Evolutionary conservation across 2,329 filamentous ascomycete genomes (phyloP).

Genomic region (Fusarium compactum): DNA sequence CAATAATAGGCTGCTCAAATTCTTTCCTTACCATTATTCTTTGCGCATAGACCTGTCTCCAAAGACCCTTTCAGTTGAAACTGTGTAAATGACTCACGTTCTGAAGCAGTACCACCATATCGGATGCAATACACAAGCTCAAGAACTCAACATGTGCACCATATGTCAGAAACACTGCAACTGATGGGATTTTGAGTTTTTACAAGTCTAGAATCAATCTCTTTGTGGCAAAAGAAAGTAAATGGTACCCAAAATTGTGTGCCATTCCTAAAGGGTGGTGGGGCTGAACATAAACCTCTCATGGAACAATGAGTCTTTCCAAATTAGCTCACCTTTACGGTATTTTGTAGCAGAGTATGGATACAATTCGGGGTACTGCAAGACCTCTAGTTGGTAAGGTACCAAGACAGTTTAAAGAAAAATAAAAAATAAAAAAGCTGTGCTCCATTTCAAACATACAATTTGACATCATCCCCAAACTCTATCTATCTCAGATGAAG

Average conservation of each 20-base stretch:
- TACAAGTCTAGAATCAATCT: neutral
- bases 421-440: no score
- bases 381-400: no score
- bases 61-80: constrained; percentile 83
- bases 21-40: no score
- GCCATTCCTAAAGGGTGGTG: neutral
- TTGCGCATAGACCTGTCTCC: no score
- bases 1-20: neutral
- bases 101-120: no score
- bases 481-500: no score
- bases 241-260: neutral
- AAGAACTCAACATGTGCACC: no score
- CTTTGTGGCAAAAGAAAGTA: neutral
- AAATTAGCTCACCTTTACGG: neutral
- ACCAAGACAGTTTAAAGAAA: no score
- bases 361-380: neutral
- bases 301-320: neutral
- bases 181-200: neutral
- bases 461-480: no score
- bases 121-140: neutral
- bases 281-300: neutral
- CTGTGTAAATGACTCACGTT: no score
- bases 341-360: no score
- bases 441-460: no score
- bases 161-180: neutral